phyloP scores from a whole-genome alignment of 768 basidiomycete genomes.

The Tremella yokohamensis region DNA sequence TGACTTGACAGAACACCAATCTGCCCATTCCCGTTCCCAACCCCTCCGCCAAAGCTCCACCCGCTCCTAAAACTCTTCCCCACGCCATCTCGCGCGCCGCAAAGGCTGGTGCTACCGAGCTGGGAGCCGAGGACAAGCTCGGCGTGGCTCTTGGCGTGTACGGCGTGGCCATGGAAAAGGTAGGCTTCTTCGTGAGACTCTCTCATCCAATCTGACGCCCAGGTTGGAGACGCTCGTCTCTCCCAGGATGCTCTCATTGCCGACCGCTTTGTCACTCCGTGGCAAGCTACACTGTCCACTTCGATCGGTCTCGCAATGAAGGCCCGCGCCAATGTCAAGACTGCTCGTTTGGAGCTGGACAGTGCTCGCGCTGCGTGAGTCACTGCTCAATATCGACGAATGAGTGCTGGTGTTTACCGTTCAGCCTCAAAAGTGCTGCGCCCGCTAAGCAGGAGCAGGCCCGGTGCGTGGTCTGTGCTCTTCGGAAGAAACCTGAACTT shows the following conservation, averaged over 20 bases:
- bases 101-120: conserved; percentile 57
- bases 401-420: not conserved
- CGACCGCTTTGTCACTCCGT: conserved; percentile 49
- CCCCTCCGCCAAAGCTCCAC: conserved; percentile 57
- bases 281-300: conserved; percentile 73
- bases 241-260: conserved; percentile 73
- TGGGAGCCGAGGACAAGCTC: conserved; percentile 62
- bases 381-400: no score
- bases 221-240: conserved; percentile 69
- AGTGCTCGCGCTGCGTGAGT: conserved; percentile 58
- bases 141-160: conserved; percentile 74
- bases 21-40: conserved; percentile 66
- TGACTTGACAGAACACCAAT: conserved; percentile 61
- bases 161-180: conserved; percentile 76
- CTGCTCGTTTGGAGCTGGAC: conserved; percentile 74
- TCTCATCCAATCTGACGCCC: not conserved
- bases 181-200: conserved; percentile 17
- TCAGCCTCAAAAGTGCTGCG: conserved; percentile 71
- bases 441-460: conserved; percentile 85
- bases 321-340: conserved; percentile 58
- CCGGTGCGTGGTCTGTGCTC: conserved; percentile 49
- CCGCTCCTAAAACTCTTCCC: conserved; percentile 91
- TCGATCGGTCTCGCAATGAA: conserved; percentile 87
- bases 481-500: conserved; percentile 2
- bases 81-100: conserved; percentile 87